A percentile compares a stretch with the other conserved stretches of the same genome.
phyloP scores from a whole-genome alignment of 2,329 filamentous ascomycete genomes.

The Chaetomium sp. region DNA sequence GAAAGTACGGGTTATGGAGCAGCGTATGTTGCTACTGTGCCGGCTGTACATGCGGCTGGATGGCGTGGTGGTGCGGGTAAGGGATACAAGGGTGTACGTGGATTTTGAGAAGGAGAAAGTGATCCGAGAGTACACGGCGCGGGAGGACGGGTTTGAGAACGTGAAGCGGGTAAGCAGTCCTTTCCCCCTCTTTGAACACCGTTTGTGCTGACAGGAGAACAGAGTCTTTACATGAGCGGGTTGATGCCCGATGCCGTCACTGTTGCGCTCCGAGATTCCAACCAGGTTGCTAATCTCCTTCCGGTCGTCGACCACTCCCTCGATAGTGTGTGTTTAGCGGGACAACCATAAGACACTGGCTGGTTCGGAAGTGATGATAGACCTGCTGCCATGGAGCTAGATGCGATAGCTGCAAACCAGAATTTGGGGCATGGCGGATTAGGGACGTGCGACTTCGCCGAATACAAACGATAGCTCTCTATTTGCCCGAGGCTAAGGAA shows the following conservation, averaged over 20 bases:
- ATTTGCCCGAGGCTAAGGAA: background rate
- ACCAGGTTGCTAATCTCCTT: slow-evolving; percentile 63
- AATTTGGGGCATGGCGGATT: slow-evolving; percentile 1
- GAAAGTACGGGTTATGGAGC: slow-evolving; percentile 90
- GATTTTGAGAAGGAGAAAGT: slow-evolving; percentile 77
- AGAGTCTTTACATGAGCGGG: slow-evolving; percentile 46
- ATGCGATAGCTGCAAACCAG: background rate
- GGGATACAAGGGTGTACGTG: slow-evolving; percentile 87
- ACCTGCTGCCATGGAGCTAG: background rate
- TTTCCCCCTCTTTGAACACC: background rate
- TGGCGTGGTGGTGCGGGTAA: slow-evolving; percentile 76
- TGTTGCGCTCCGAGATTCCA: slow-evolving; percentile 71
- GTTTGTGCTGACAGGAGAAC: slow-evolving; percentile 12
- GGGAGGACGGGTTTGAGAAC: slow-evolving; percentile 72
- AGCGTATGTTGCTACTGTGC: slow-evolving; percentile 74
- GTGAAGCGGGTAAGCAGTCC: slow-evolving; percentile 59
- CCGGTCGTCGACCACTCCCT: slow-evolving; percentile 62
- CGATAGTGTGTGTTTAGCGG: slow-evolving; percentile 39
- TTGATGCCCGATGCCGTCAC: slow-evolving; percentile 64
- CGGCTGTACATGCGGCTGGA: slow-evolving; percentile 92
- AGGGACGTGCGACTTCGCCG: background rate
- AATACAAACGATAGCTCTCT: background rate
- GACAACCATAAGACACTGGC: background rate
- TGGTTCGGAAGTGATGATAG: background rate
- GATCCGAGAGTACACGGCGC: slow-evolving; percentile 82